phyloP scores from a whole-genome alignment of 306 rosid species.

The Mimosa pudica region DNA sequence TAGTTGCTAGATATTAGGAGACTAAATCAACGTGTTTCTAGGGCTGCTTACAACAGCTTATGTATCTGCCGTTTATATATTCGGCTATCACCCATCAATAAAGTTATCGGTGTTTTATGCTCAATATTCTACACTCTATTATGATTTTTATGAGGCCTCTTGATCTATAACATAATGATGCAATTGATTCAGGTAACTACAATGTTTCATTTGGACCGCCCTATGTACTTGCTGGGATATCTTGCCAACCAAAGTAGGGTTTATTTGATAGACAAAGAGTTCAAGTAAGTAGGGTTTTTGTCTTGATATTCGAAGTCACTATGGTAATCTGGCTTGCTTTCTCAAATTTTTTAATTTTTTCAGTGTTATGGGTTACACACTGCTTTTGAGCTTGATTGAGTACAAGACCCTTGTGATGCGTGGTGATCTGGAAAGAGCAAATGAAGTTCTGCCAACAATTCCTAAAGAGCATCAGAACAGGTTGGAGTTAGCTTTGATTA shows the following conservation, averaged over 20 bases:
- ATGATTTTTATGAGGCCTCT: neutral
- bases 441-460: constrained; percentile 88
- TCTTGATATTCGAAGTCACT: constrained; percentile 31
- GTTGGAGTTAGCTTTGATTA: constrained; percentile 42
- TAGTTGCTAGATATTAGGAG: no score
- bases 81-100: no score
- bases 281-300: constrained; percentile 71
- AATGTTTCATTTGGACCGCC: constrained; percentile 99
- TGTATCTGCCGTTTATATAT: no score
- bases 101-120: no score
- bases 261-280: constrained; percentile 94
- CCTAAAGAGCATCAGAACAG: constrained; percentile 97
- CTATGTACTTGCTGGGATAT: constrained; percentile 99
- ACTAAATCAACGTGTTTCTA: no score
- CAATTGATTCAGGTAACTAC: constrained; percentile 81
- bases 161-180: constrained; percentile 41
- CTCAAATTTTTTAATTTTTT: constrained; percentile 30
- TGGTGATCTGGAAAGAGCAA: constrained; percentile 94
- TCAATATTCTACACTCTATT: no score
- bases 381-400: constrained; percentile 94
- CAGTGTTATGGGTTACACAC: constrained; percentile 92
- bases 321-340: constrained; percentile 29
- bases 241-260: constrained; percentile 96
- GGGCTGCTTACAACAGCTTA: no score
- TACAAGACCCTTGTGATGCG: constrained; percentile 99